Conservation (phyloP, 371 early-diverging fungal species). For the Phascolomyces articulosus region DNA sequence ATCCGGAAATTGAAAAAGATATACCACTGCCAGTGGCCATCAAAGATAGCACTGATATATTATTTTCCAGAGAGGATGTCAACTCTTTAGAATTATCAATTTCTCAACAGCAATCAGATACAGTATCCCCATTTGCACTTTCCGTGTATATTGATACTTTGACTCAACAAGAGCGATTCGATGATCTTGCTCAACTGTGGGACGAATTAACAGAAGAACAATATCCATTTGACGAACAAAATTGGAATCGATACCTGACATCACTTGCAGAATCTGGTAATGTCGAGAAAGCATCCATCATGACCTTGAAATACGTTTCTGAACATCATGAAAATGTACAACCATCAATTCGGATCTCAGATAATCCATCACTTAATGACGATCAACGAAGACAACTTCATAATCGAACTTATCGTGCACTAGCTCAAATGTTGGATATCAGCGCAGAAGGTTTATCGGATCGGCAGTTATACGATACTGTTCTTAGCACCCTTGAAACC, state of each 20-base stretch:
- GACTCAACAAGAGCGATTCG: slow-evolving; percentile 10
- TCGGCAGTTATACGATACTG: neutral
- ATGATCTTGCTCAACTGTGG: slow-evolving; percentile 37
- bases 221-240: slow-evolving; percentile 44
- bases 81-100: neutral
- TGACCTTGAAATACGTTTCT: slow-evolving; percentile 12
- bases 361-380: neutral
- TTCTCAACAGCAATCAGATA: neutral
- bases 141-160: slow-evolving; percentile 41
- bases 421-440: slow-evolving; percentile 25
- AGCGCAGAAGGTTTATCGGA: neutral
- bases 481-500: neutral
- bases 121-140: slow-evolving; percentile 33
- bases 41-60: neutral
- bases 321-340: neutral
- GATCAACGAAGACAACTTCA: slow-evolving; percentile 22
- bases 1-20: slow-evolving; percentile 3
- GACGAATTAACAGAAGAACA: slow-evolving; percentile 12
- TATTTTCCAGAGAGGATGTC: neutral
- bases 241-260: slow-evolving; percentile 42
- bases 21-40: neutral
- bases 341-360: neutral
- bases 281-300: slow-evolving; percentile 21
- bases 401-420: slow-evolving; percentile 19
- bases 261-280: slow-evolving; percentile 13